These are phyloP conservation scores for Quercus bicolor DNA, from an alignment of 306 rosid species.

Conservation along the genomic window DNA sequence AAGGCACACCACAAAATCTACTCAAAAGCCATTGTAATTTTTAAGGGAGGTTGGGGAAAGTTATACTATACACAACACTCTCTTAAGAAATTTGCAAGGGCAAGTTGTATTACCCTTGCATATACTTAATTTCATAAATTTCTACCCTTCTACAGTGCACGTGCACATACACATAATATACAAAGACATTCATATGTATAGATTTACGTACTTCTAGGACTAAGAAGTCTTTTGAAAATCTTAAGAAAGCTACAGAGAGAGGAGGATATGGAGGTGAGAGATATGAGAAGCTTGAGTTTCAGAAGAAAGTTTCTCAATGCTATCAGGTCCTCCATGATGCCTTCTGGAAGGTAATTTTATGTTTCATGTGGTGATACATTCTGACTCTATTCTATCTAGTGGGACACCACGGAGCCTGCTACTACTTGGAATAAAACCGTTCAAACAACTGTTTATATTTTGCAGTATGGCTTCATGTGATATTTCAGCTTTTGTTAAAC, in stretches of 20 bases:
- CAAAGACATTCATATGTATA: background rate
- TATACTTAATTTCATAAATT: background rate
- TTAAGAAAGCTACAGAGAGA: conserved; percentile 88
- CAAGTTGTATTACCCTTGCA: background rate
- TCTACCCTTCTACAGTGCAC: background rate
- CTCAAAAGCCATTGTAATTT: too few species aligned
- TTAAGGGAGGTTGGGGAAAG: too few species aligned
- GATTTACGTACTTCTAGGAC: background rate
- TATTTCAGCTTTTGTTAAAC: background rate
- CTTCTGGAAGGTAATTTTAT: conserved; percentile 72
- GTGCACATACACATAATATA: background rate
- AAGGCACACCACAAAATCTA: too few species aligned
- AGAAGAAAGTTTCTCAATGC: conserved; percentile 59
- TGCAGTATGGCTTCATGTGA: background rate
- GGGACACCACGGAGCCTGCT: background rate
- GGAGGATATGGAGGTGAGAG: conserved; percentile 93
- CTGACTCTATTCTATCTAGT: conserved; percentile 12
- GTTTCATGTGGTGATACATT: background rate
- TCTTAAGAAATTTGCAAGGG: too few species aligned
- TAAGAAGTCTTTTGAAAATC: conserved; percentile 3
- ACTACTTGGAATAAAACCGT: background rate
- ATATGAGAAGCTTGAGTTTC: conserved; percentile 81
- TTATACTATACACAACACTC: too few species aligned
- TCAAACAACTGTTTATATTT: background rate
- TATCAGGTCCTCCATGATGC: conserved; percentile 57